Conservation (phyloP, 352 stramenopile species). For the Phytophthora pluvialis region DNA sequence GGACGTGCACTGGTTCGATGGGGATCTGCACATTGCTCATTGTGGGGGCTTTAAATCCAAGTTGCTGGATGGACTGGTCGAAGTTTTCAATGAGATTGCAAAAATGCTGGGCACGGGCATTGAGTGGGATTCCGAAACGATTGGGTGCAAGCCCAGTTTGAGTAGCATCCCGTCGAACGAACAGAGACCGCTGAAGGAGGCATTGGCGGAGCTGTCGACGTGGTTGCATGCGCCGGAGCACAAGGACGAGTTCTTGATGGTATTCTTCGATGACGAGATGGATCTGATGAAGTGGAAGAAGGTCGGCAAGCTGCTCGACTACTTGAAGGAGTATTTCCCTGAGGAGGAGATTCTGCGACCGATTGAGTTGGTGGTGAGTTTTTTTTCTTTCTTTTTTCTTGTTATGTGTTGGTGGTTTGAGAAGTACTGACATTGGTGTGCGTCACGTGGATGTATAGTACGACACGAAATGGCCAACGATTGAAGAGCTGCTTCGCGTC, state of each 20-base stretch:
- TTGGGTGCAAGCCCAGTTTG: constrained; percentile 82
- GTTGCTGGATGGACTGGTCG: constrained; percentile 70
- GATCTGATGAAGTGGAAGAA: constrained; percentile 86
- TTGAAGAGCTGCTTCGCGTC: constrained; percentile 60
- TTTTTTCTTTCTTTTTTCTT: no score
- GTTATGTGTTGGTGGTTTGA: constrained; percentile 4
- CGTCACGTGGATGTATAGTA: constrained; percentile 39
- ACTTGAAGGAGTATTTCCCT: constrained; percentile 69
- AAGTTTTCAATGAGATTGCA: constrained; percentile 60
- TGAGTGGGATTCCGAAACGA: constrained; percentile 62
- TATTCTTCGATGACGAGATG: constrained; percentile 87
- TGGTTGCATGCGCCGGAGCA: constrained; percentile 72
- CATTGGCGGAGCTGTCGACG: constrained; percentile 59
- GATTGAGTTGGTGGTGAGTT: constrained; percentile 59
- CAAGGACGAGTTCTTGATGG: constrained; percentile 71
- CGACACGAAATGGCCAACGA: constrained; percentile 59
- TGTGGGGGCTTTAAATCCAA: constrained; percentile 68
- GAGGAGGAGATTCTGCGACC: constrained; percentile 71
- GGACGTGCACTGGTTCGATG: constrained; percentile 83
- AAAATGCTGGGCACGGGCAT: constrained; percentile 50
- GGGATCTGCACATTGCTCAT: constrained; percentile 72
- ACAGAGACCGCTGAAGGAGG: constrained; percentile 53
- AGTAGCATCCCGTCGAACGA: constrained; percentile 80
- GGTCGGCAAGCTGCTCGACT: constrained; percentile 62
- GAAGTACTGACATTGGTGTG: constrained; percentile 5